Evolutionary conservation across 345 rosid species (phyloP), one percentile per base, ranked within the genome.

Genomic region (Linum trigynum): DNA sequence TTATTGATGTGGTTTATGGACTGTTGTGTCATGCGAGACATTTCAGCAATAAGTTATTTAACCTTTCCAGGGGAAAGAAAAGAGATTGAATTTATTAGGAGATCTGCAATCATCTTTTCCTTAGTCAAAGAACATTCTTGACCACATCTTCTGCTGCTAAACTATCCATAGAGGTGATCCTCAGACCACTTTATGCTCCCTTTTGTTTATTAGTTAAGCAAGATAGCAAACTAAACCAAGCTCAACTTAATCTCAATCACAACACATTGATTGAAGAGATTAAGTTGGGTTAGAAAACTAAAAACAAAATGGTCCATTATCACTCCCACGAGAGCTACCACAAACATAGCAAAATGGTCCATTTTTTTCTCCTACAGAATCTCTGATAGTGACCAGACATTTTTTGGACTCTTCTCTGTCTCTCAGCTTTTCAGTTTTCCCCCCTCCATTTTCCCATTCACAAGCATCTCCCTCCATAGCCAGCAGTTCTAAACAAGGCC

Each of bases 391-490:
- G 53, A 48, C 53, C 12, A 48, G 9, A 48, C 53, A 48, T 23
- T 48, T 5, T 48, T 48, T 48, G 9, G 53, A 48, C 12, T 48
- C 48, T 70, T 55, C 53, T 63, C 59, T 58, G 32, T 45, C 5
- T 23, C 36, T 23, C 32, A 23, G 32, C 32, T 23, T 23, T 23
- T 23, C 32, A 23, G 32, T 23, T 23, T 23, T 23, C 57, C 36
- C 50, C 32, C 10, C 5, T 12, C 23, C n/a, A 9, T 16, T 38
- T 14, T 37, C 56, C 32, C 32, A 65, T 59, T 75, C 79, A 81
- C 82, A 83, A 69, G 64, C 94, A 90, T 78, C 81, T 88, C 76
- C 99, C 99, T 81, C 95, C 99, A 68, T 94, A 88, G 39, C 99
- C 99, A 61, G 99, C 96, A 78, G 82, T 86, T 75, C 85, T 74